Evolutionary conservation across 2,329 filamentous ascomycete species (phyloP).

Genomic region (Cladosporium sphaerospermum): DNA sequence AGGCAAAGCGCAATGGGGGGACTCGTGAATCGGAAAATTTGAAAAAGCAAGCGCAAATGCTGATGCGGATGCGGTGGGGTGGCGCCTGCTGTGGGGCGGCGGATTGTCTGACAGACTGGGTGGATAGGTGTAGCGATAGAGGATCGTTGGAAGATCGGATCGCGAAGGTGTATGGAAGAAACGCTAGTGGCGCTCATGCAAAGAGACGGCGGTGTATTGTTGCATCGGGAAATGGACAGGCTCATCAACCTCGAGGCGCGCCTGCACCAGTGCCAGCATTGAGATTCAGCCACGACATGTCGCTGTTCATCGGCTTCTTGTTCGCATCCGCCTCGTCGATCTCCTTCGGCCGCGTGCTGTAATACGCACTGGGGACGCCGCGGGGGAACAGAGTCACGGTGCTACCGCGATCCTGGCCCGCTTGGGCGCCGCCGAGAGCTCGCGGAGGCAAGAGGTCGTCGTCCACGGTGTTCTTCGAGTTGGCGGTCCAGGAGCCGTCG

Average conservation of each 20-base stretch:
- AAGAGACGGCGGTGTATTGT: too few species aligned
- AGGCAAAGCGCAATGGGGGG: too few species aligned
- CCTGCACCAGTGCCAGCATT: background rate
- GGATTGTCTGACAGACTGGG: too few species aligned
- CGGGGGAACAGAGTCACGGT: constrained; percentile 33
- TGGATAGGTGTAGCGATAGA: too few species aligned
- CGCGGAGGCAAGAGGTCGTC: background rate
- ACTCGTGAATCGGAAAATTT: too few species aligned
- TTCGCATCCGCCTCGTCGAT: constrained; percentile 36
- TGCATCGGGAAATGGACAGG: too few species aligned
- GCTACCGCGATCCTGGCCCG: constrained; percentile 26
- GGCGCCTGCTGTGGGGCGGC: too few species aligned
- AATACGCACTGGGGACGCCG: constrained; percentile 28
- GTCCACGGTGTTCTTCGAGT: background rate
- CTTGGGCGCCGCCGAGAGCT: constrained; percentile 2
- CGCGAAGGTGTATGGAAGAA: too few species aligned
- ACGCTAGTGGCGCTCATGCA: too few species aligned
- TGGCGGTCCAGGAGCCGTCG: constrained; percentile 6
- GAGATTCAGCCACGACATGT: constrained; percentile 78
- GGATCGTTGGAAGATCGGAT: too few species aligned
- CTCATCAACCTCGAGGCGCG: background rate
- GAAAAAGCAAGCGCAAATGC: too few species aligned
- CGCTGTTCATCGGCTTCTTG: constrained; percentile 46
- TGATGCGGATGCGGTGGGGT: too few species aligned
- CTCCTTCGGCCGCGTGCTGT: constrained; percentile 20